A percentile compares a stretch with the other conserved stretches of the same genome.
phyloP scores from a whole-genome alignment of 371 early-diverging fungal genomes.

The Fennellomyces sp. region DNA sequence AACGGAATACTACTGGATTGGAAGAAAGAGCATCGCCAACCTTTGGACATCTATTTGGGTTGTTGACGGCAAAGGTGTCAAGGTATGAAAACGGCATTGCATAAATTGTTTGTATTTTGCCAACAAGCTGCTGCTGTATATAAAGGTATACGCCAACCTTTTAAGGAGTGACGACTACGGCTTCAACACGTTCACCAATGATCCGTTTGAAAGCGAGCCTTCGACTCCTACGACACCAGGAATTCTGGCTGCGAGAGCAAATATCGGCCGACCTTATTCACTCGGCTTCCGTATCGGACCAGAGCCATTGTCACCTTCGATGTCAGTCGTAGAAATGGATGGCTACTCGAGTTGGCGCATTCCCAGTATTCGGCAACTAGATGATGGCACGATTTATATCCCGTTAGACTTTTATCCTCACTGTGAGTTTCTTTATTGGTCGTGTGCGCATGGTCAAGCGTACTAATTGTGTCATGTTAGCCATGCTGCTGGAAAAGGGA shows the following conservation, averaged over 20 bases:
- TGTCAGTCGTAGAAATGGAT: constrained; percentile 26
- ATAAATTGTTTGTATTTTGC: neutral
- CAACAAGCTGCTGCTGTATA: neutral
- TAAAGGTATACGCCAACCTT: constrained; percentile 51
- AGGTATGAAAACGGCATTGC: constrained; percentile 36
- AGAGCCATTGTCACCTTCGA: constrained; percentile 30
- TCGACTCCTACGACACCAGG: constrained; percentile 43
- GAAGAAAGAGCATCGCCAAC: constrained; percentile 56
- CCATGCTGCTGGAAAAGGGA: constrained; percentile 75
- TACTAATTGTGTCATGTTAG: constrained; percentile 32
- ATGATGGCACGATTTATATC: constrained; percentile 48
- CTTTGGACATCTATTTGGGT: constrained; percentile 76
- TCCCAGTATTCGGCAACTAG: constrained; percentile 30
- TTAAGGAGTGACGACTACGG: constrained; percentile 39
- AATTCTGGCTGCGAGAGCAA: constrained; percentile 22
- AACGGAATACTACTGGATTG: constrained; percentile 78
- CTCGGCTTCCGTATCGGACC: constrained; percentile 36
- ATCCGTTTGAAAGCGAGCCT: constrained; percentile 34
- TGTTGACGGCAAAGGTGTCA: constrained; percentile 68
- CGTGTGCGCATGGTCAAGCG: neutral
- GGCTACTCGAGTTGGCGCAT: constrained; percentile 42
- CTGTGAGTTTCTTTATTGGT: constrained; percentile 47
- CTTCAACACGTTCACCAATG: constrained; percentile 26
- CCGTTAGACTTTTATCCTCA: constrained; percentile 83
- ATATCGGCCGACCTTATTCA: constrained; percentile 40